Evolutionary conservation across 2,329 filamentous ascomycete species (phyloP).

Genomic region (Diaporthe longicolla): DNA sequence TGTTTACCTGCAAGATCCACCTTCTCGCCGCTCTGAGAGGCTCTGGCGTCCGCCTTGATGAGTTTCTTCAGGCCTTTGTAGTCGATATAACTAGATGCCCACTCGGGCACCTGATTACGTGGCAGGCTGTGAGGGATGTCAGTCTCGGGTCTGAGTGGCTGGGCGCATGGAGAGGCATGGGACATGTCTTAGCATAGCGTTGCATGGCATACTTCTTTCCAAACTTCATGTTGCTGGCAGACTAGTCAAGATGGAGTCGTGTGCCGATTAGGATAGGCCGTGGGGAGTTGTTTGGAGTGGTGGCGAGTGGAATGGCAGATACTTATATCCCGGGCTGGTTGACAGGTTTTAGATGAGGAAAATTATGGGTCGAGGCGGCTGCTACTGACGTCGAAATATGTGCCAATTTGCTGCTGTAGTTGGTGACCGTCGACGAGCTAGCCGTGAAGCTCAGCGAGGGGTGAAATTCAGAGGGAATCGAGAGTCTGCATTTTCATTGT

Average conservation of each 20-base stretch:
- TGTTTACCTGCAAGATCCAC: slow-evolving; percentile 91
- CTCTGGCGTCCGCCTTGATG: slow-evolving; percentile 83
- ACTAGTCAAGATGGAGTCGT: slow-evolving; percentile 17
- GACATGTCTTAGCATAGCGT: neutral
- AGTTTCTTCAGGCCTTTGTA: slow-evolving; percentile 96
- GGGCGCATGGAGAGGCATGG: too few species aligned
- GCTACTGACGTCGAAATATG: slow-evolving; percentile 10
- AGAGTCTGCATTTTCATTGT: slow-evolving; percentile 43
- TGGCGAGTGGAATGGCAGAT: slow-evolving; percentile 12
- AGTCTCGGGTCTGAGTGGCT: neutral
- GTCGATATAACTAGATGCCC: slow-evolving; percentile 87
- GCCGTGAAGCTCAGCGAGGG: slow-evolving; percentile 27
- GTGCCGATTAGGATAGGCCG: neutral
- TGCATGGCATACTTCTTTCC: slow-evolving; percentile 51
- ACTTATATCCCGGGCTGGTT: neutral
- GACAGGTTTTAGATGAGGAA: slow-evolving; percentile 13
- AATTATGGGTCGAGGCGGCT: slow-evolving; percentile 27
- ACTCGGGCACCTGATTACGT: slow-evolving; percentile 88
- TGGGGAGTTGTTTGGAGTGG: neutral
- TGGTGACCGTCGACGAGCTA: neutral
- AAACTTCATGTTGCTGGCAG: slow-evolving; percentile 53
- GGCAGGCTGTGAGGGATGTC: slow-evolving; percentile 62
- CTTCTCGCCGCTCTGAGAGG: slow-evolving; percentile 76
- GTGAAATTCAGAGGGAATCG: slow-evolving; percentile 35
- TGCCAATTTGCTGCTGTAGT: slow-evolving; percentile 11